Evolutionary conservation across 108 stramenopile genomes (phyloP), one percentile per base, ranked within the genome.

Genomic region (Cyclostephanos invisitatus): DNA sequence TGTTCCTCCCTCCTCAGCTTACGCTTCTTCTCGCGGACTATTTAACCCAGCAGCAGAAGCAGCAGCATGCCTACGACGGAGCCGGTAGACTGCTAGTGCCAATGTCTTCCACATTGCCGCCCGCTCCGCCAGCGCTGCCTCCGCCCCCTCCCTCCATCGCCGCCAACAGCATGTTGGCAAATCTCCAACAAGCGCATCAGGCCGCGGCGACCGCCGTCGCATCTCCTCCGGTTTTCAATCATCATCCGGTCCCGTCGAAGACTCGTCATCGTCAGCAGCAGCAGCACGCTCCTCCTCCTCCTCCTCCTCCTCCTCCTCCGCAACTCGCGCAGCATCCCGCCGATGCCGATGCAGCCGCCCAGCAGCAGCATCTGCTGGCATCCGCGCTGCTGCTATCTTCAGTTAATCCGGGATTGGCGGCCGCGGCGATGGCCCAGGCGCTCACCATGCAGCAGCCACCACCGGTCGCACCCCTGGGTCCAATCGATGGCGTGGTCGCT

Each of bases 361-460:
- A 20, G n/a, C 55, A 40, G 37, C 62, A 73, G 24, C 72, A 64
- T 49, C 42, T 73, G 32, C 51, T 64, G 1, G 54, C 63, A 44
- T 64, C 72, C 9, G 72, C 63, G 4, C 53, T 63, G 22, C 53
- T 64, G 24, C 53, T 73, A 7, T 51, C 62, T 9, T 22, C 72
- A n/a, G 42, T 73, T 40, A 72, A 72, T 64, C 72, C 72, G 24
- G 63, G 72, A 38, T 11, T 73, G 4, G 63, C 62, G 17, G 72
- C 63, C 3, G 72, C 72, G 10, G 72, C 72, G 15, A 57, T 73
- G 51, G 63, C 63, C 0, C 72, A 64, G 8, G 72, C 72, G 10
- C 47, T 73, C 3, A 53, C 63, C 18, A 55, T 57, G 62, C 29
- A 27, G 56, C 56, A 57, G 56, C 28, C 29, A 15, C 12, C 27